Base-by-base conservation (phyloP, 75 land plant species). In the Selaginella tamariscina region DNA sequence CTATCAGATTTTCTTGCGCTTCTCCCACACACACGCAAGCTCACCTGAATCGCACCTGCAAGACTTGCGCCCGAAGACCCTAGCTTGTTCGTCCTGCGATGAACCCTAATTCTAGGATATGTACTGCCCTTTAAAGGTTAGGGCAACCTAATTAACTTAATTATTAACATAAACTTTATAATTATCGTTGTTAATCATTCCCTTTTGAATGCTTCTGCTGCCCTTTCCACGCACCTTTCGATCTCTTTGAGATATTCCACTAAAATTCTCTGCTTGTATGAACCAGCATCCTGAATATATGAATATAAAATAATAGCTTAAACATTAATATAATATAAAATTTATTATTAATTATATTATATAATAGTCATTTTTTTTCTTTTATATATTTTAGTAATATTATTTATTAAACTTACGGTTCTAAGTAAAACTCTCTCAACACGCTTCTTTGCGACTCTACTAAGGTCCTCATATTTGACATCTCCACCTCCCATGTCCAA, bases 361-460 rank as follows among this genome's bases (percentile, higher is more conserved):
- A 39, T 39, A 39, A 15, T 39, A 15, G 15, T 39, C 49, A 39
- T 39, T 39, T 39, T 15, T 39, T 39, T 39, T 39, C 15, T 15
- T 39, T 39, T 39, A 15, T 15, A 39, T 39, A 39, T 39, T 39
- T 39, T 15, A 39, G 15, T 39, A 5, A 39, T 39, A 39, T 5
- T 15, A 39, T 39, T 5, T 39, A 13, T 1, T 2, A 22, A 18
- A 62, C 79, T 78, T 72, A 90, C 96, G 0, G 96, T 90, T 75
- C 91, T 77, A 39, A 87, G 84, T 24, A 90, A 64, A 27, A 81
- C 81, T 64, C 96, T 69, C 68, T 87, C 96, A 67, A 83, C 78
- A 24, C 91, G 77, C 66, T 88, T 89, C 56, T 84, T 78, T 24
- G 86, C 66, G 9, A 83, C 88, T 64, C 70, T 73, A 74, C 71